Conservation (phyloP, 129 eudicot species). For the Dittrichia graveolens region DNA sequence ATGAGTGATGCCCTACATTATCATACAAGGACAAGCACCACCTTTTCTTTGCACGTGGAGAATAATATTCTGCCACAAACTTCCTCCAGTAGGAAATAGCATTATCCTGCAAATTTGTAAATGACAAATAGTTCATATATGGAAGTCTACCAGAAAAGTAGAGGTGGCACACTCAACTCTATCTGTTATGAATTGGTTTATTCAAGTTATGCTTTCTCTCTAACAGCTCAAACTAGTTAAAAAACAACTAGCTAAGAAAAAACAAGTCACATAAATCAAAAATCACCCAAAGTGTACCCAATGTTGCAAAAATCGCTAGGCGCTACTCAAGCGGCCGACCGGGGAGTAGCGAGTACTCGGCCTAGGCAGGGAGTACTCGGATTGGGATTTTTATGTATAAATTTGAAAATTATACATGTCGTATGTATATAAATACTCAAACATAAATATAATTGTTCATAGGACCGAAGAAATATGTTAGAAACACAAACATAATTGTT, state of each 20-base stretch:
- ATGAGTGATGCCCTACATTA: slow-evolving; percentile 83
- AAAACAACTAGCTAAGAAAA: background rate
- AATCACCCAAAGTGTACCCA: too few species aligned
- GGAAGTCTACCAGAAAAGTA: background rate
- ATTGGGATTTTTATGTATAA: too few species aligned
- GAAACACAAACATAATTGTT: too few species aligned
- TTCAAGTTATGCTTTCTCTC: background rate
- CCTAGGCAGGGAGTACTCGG: too few species aligned
- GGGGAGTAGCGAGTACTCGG: too few species aligned
- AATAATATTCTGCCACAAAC: slow-evolving; percentile 85
- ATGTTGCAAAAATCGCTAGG: too few species aligned
- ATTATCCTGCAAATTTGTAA: slow-evolving; percentile 58
- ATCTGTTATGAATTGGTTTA: background rate
- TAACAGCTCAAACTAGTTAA: background rate
- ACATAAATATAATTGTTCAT: too few species aligned
- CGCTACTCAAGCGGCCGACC: too few species aligned
- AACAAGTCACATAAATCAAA: background rate
- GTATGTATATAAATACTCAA: too few species aligned
- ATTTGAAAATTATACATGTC: too few species aligned
- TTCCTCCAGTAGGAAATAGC: slow-evolving; percentile 90
- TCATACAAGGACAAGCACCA: slow-evolving; percentile 93
- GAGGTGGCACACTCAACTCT: background rate
- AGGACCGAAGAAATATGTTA: too few species aligned
- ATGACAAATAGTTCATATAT: background rate
- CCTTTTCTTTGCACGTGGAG: slow-evolving; percentile 98